Base-by-base conservation (phyloP, 345 rosid species). In the Populus tremula region DNA sequence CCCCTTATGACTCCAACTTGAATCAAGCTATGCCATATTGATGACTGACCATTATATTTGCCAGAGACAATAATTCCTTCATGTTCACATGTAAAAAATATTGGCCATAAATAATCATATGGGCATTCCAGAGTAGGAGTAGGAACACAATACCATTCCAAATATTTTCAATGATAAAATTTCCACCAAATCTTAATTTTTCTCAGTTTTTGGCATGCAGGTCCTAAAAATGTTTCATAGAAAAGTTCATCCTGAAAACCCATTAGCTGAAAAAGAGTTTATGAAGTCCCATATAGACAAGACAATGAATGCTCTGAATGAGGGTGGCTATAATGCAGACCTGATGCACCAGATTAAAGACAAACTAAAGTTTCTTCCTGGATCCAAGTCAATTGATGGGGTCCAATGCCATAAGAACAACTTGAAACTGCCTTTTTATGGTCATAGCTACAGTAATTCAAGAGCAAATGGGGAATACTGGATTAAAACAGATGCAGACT, bases 401-500 rank as follows among this genome's bases (percentile, higher is more conserved):
- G 66, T 53, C 74, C 70, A 61, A 76, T 20, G 79, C 76, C 45
- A 80, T 49, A 78, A 75, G 86, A 81, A 67, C 79, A 79, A 79
- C 84, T 80, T 77, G 75, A 84, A 82, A 81, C 82, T 80, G 74
- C 84, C 71, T 78, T 85, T 78, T 29, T 69, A 82, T 75, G 82
- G 77, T 59, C 81, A 82, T 70, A 74, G 63, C 21, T 81, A 80
- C 80, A 83, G 73, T 56, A 69, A 72, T 65, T 79, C 90, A 80
- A 80, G 81, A 47, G 84, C 76, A 73, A 84, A 82, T 54, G 77
- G 85, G 71, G 97, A 87, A 86, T 88, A 88, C 88, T 94, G 97
- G 97, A 93, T 94, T 90, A 91, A 89, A 84, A 90, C 97, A 80
- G 97, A 94, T 81, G 91, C 89, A 80, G 92, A 94, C 78, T 94